These are phyloP conservation scores for Globisporangium recalcitrans DNA, from an alignment of 352 stramenopile species.

Conservation along the genomic window DNA sequence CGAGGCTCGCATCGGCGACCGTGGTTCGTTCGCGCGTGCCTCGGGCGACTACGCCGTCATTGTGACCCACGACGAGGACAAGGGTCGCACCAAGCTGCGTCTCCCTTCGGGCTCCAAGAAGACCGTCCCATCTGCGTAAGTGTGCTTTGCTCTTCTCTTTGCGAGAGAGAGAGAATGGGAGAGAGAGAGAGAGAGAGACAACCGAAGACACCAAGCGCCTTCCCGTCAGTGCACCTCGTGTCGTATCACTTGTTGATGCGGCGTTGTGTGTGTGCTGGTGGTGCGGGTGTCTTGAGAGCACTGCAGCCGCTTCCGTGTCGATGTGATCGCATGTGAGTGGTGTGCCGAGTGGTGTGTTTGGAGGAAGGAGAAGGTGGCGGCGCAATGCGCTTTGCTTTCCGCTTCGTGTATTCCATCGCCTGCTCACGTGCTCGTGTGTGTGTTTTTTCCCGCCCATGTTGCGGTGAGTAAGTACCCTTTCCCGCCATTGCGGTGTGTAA, in stretches of 20 bases:
- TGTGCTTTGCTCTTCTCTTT: constrained; percentile 30
- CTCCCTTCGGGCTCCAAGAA: constrained; percentile 97
- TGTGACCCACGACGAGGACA: constrained; percentile 98
- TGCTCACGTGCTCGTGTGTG: constrained; percentile 15
- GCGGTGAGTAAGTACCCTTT: constrained; percentile 84
- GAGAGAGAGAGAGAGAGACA: constrained; percentile 7
- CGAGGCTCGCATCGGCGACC: constrained; percentile 94
- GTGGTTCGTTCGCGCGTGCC: constrained; percentile 93
- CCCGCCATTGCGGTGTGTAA: constrained; percentile 29
- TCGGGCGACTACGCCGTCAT: constrained; percentile 99
- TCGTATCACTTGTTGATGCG: background rate
- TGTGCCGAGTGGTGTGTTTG: constrained; percentile 5
- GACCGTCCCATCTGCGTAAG: constrained; percentile 91
- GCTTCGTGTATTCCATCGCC: background rate
- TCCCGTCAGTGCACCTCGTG: background rate
- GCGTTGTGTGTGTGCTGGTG: background rate
- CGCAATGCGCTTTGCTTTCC: constrained; percentile 9
- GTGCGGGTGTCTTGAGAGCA: constrained; percentile 12
- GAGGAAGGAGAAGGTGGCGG: constrained; percentile 20
- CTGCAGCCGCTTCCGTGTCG: constrained; percentile 15
- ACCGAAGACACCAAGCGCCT: constrained; percentile 10
- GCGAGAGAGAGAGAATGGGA: background rate
- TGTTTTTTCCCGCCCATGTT: constrained; percentile 50
- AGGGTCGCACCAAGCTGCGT: constrained; percentile 94
- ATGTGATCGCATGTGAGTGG: constrained; percentile 4